Conservation (phyloP, 495 filamentous ascomycete species). For the Penicillium odoratum region DNA sequence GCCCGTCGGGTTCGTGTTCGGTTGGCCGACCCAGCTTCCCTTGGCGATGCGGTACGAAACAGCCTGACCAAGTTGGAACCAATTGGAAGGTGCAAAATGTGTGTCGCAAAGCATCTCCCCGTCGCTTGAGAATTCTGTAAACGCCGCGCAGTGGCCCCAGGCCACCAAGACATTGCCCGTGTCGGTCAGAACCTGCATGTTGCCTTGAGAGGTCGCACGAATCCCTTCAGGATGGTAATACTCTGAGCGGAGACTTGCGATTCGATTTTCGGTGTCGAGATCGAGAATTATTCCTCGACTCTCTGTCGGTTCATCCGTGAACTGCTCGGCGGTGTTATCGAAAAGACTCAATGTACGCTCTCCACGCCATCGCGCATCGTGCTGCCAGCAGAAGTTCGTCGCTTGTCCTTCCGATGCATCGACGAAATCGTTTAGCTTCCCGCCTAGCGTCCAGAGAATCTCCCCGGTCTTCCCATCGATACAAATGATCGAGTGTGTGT, state of each 20-base stretch:
- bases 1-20: slow-evolving; percentile 30
- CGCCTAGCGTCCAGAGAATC: slow-evolving; percentile 56
- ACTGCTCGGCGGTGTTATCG: slow-evolving; percentile 45
- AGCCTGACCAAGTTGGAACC: slow-evolving; percentile 37
- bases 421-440: slow-evolving; percentile 48
- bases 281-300: slow-evolving; percentile 33
- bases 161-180: slow-evolving; percentile 54
- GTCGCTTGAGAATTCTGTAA: slow-evolving; percentile 54
- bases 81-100: slow-evolving; percentile 39
- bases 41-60: slow-evolving; percentile 41
- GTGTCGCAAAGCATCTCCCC: slow-evolving; percentile 52
- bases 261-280: slow-evolving; percentile 23
- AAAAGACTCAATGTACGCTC: slow-evolving; percentile 47
- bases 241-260: slow-evolving; percentile 21
- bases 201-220: slow-evolving; percentile 56
- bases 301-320: slow-evolving; percentile 17
- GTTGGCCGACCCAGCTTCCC: slow-evolving; percentile 35
- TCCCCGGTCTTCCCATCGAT: slow-evolving; percentile 50
- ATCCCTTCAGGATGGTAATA: slow-evolving; percentile 36
- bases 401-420: slow-evolving; percentile 42
- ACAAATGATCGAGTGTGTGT: slow-evolving; percentile 44
- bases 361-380: slow-evolving; percentile 51
- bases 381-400: slow-evolving; percentile 54
- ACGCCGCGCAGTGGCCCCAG: slow-evolving; percentile 57
- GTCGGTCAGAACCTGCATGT: slow-evolving; percentile 51